phyloP scores from a whole-genome alignment of 345 rosid genomes.

The Arabis hirsuta region DNA sequence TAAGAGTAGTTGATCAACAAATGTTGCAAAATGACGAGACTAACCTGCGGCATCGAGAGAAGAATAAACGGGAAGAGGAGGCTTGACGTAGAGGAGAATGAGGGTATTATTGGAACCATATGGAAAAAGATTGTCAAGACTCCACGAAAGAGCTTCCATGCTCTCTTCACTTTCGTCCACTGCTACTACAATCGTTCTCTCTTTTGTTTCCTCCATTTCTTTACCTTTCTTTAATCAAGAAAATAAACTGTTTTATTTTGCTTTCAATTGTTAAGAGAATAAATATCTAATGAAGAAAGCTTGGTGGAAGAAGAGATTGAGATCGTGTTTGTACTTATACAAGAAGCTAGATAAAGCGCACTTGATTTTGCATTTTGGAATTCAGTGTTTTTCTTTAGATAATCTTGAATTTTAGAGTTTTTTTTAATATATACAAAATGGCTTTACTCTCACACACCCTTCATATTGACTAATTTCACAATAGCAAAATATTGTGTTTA shows the following conservation, averaged over 20 bases:
- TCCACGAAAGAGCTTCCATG: constrained; percentile 92
- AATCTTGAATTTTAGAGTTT: neutral
- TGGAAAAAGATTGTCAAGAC: constrained; percentile 62
- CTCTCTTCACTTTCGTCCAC: constrained; percentile 93
- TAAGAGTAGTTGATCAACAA: neutral
- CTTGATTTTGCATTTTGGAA: constrained; percentile 25
- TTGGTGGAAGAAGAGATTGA: constrained; percentile 12
- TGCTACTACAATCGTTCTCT: constrained; percentile 70
- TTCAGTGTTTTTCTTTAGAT: constrained; percentile 14
- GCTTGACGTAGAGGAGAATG: constrained; percentile 85
- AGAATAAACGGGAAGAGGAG: constrained; percentile 69
- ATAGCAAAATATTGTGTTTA: neutral
- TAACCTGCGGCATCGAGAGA: constrained; percentile 70
- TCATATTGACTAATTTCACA: neutral
- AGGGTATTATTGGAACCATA: constrained; percentile 48
- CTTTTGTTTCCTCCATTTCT: constrained; percentile 40
- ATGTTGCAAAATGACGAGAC: neutral
- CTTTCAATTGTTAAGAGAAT: neutral
- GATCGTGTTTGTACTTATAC: constrained; percentile 32
- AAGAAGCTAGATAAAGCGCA: constrained; percentile 24
- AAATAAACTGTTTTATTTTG: neutral
- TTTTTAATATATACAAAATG: neutral
- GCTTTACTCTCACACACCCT: neutral
- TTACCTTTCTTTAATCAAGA: neutral
- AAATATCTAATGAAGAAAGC: constrained; percentile 31